Percentiles rank a stretch among this genome's conserved stretches.
Evolutionary conservation across 2,329 filamentous ascomycete genomes (phyloP).

Genomic region (Calonectria henricotiae): DNA sequence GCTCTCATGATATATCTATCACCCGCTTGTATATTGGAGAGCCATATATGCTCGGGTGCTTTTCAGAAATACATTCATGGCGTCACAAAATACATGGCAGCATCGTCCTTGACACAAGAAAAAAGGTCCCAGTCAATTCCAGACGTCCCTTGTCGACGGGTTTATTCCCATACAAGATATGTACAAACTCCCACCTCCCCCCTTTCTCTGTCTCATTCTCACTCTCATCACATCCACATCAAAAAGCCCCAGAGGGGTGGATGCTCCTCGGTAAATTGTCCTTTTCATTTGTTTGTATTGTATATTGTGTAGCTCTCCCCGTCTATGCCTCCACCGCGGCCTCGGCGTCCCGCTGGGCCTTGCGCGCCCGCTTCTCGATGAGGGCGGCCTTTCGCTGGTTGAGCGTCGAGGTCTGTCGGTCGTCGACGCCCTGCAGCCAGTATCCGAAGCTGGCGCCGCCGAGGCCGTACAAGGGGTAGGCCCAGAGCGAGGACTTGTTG

Average conservation of each 20-base stretch:
- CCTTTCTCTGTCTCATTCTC: slow-evolving; percentile 11
- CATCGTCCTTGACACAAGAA: slow-evolving; percentile 30
- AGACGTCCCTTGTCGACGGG: slow-evolving; percentile 49
- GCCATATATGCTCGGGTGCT: not conserved
- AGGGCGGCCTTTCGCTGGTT: slow-evolving; percentile 84
- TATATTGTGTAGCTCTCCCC: slow-evolving; percentile 3
- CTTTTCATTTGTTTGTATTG: slow-evolving; percentile 17
- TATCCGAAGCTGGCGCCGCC: slow-evolving; percentile 95
- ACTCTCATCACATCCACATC: slow-evolving; percentile 24
- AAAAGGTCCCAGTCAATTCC: slow-evolving; percentile 42
- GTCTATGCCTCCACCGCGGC: slow-evolving; percentile 50
- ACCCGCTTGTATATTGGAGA: not conserved
- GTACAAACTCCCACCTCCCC: slow-evolving; percentile 44
- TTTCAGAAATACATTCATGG: not conserved
- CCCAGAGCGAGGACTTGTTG: slow-evolving; percentile 87
- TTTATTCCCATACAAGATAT: slow-evolving; percentile 50
- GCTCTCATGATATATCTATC: not conserved
- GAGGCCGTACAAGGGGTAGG: slow-evolving; percentile 90
- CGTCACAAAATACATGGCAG: slow-evolving; percentile 3
- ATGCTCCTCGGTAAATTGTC: not conserved
- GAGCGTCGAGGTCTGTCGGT: slow-evolving; percentile 84
- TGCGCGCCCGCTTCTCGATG: slow-evolving; percentile 90
- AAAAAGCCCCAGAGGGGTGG: not conserved
- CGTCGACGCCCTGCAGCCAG: slow-evolving; percentile 94
- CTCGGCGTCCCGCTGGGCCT: slow-evolving; percentile 60